A percentile compares a stretch with the other conserved stretches of the same genome.
Conservation (phyloP, 2,329 filamentous ascomycete genomes). For the Alternaria sp. region DNA sequence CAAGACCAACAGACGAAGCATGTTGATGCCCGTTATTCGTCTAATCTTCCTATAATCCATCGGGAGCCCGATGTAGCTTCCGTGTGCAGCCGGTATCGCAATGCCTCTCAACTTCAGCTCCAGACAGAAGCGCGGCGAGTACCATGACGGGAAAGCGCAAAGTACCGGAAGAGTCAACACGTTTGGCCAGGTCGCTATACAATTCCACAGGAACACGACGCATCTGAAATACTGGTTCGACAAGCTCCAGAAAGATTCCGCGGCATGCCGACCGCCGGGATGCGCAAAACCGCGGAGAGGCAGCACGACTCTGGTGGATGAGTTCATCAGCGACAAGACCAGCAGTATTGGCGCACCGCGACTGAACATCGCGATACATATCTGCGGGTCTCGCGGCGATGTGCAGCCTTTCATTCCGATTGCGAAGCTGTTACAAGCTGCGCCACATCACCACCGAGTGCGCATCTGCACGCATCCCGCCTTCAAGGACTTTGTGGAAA, state of each 20-base stretch:
- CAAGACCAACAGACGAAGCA: neutral
- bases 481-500: constrained; percentile 29
- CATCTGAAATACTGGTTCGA: constrained; percentile 26
- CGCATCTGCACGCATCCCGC: constrained; percentile 38
- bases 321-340: neutral
- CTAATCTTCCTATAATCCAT: neutral
- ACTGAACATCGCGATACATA: constrained; percentile 63
- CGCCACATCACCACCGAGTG: constrained; percentile 33
- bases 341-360: constrained; percentile 9
- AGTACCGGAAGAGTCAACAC: constrained; percentile 16
- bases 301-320: neutral
- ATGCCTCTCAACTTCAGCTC: constrained; percentile 11
- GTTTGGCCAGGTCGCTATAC: constrained; percentile 23
- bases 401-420: constrained; percentile 67
- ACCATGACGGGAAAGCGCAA: constrained; percentile 15
- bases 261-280: neutral
- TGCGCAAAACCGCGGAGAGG: neutral
- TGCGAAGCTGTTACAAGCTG: constrained; percentile 55
- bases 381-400: constrained; percentile 61
- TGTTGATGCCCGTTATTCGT: neutral
- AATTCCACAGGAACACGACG: constrained; percentile 25
- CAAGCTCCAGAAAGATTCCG: constrained; percentile 10
- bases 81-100: neutral
- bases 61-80: neutral
- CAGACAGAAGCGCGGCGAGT: constrained; percentile 8